These are phyloP conservation scores for Dipteronia sinensis DNA, from an alignment of 345 rosid genomes.

Conservation along the genomic window DNA sequence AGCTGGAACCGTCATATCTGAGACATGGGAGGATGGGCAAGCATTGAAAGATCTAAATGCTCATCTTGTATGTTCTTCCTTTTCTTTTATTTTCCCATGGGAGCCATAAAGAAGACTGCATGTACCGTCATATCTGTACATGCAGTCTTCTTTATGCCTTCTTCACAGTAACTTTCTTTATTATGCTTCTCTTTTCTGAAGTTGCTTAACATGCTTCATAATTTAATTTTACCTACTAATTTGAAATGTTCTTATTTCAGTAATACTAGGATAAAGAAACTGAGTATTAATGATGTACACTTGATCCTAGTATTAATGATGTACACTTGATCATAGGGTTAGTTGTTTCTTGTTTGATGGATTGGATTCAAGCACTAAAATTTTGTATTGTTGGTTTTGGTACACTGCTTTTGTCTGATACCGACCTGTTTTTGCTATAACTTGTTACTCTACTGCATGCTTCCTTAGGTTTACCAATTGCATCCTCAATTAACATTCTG, in stretches of 20 bases:
- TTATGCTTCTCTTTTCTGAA: background rate
- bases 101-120: background rate
- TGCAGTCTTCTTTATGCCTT: background rate
- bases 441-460: background rate
- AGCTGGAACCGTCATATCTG: conserved; percentile 96
- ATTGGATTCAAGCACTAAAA: background rate
- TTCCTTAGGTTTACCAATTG: background rate
- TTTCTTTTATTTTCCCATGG: background rate
- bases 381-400: background rate
- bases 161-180: background rate
- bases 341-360: background rate
- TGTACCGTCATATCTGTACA: background rate
- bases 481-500: background rate
- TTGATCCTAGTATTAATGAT: background rate
- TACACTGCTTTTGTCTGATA: background rate
- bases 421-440: background rate
- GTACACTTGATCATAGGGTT: background rate
- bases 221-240: background rate
- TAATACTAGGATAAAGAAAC: background rate
- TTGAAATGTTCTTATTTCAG: background rate
- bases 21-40: conserved; percentile 99
- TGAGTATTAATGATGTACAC: background rate
- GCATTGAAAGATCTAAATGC: conserved; percentile 88
- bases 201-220: background rate
- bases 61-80: conserved; percentile 71